phyloP scores from a whole-genome alignment of 140 eudicot species.

The Stevia rebaudiana region DNA sequence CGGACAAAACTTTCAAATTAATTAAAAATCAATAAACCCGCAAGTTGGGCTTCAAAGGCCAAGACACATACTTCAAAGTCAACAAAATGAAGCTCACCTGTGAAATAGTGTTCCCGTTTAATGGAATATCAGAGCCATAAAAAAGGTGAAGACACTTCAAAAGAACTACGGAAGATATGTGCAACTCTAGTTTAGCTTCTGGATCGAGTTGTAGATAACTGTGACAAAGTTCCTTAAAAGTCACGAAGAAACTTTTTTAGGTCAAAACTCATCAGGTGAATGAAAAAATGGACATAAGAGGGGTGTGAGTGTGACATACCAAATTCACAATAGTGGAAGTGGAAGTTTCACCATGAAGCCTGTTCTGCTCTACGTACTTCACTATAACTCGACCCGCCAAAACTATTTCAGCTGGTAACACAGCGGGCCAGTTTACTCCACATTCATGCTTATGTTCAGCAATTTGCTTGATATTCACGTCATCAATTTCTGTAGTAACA shows the following conservation, averaged over 20 bases:
- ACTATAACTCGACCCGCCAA: slow-evolving; percentile 70
- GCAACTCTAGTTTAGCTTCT: slow-evolving; percentile 63
- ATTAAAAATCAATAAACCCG: too few relatives aligned
- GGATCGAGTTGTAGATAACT: slow-evolving; percentile 47
- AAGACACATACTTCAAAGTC: slow-evolving; percentile 2
- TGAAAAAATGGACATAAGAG: slow-evolving; percentile 16
- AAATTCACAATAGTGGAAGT: slow-evolving; percentile 31
- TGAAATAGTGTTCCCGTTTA: slow-evolving; percentile 42
- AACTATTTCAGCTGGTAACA: slow-evolving; percentile 70
- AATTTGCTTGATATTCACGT: slow-evolving; percentile 24
- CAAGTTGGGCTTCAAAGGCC: background rate
- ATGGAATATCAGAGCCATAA: slow-evolving; percentile 35
- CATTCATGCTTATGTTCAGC: slow-evolving; percentile 83
- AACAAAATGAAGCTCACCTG: slow-evolving; percentile 37
- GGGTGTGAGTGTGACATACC: slow-evolving; percentile 34
- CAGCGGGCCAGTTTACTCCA: slow-evolving; percentile 86
- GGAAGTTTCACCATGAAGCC: slow-evolving; percentile 26
- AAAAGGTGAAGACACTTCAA: slow-evolving; percentile 50
- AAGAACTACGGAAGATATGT: slow-evolving; percentile 62
- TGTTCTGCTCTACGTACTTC: slow-evolving; percentile 40
- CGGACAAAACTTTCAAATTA: background rate
- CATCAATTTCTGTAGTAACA: slow-evolving; percentile 31
- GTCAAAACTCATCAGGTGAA: background rate
- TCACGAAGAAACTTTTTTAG: slow-evolving; percentile 6
- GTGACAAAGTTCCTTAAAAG: slow-evolving; percentile 71